Percentiles rank a stretch among this genome's conserved stretches.
phyloP scores from a whole-genome alignment of 2,329 filamentous ascomycete species.

The Epichloe festucae region DNA sequence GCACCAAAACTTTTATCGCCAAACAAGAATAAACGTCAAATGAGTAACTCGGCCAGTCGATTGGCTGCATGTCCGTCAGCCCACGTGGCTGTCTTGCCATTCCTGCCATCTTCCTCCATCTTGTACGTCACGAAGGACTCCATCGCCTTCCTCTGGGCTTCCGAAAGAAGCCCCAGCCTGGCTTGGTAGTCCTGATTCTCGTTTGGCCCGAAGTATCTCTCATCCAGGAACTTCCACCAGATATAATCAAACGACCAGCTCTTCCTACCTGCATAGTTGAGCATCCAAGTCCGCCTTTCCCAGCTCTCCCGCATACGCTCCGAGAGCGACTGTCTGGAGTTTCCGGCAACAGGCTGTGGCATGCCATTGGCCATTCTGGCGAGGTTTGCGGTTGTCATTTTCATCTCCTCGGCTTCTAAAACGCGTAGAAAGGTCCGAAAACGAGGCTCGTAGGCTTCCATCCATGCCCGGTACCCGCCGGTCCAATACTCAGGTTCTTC shows the following conservation, averaged over 20 bases:
- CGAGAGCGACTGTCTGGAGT: conserved; percentile 10
- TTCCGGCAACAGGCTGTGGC: too few relatives aligned
- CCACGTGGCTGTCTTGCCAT: too few relatives aligned
- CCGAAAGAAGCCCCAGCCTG: too few relatives aligned
- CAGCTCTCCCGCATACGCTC: conserved; percentile 22
- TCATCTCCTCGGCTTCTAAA: conserved; percentile 19
- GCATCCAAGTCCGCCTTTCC: conserved; percentile 19
- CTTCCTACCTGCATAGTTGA: conserved; percentile 22
- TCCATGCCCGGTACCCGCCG: conserved; percentile 18
- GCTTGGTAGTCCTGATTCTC: too few relatives aligned
- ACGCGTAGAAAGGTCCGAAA: conserved; percentile 22
- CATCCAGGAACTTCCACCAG: conserved; percentile 23
- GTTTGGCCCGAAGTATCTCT: conserved; percentile 15
- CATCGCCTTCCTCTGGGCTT: too few relatives aligned
- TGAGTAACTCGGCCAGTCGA: too few relatives aligned
- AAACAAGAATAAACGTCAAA: too few relatives aligned
- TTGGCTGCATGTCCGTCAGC: too few relatives aligned
- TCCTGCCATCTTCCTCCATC: too few relatives aligned
- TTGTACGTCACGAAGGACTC: too few relatives aligned
- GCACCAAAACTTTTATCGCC: too few relatives aligned
- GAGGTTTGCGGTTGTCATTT: background rate
- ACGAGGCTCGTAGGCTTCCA: conserved; percentile 16
- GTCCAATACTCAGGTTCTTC: conserved; percentile 19
- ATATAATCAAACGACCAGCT: conserved; percentile 25
- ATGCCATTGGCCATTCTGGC: too few relatives aligned